Conservation (phyloP, 2,329 filamentous ascomycete genomes). For the Trichoderma polysporum region DNA sequence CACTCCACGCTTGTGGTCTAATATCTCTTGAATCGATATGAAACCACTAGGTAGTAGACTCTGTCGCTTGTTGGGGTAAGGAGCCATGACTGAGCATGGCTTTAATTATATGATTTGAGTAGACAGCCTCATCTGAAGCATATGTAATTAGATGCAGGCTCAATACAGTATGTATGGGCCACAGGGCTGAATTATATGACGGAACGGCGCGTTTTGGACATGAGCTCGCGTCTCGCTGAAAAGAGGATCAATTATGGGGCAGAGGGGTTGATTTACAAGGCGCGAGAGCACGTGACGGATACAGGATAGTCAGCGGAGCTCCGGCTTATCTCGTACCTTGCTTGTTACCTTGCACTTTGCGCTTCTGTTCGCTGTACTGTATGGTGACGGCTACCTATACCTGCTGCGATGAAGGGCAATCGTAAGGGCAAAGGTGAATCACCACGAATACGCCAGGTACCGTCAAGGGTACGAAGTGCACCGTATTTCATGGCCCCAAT, state of each 20-base stretch:
- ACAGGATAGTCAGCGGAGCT: background rate
- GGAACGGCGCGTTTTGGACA: constrained; percentile 10
- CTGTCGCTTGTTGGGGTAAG: background rate
- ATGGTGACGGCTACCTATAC: background rate
- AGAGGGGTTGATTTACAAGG: background rate
- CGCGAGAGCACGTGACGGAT: constrained; percentile 9
- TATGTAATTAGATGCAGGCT: background rate
- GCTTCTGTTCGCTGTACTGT: background rate
- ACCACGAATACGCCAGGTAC: background rate
- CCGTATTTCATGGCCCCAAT: background rate
- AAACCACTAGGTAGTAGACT: constrained; percentile 28
- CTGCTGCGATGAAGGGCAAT: background rate
- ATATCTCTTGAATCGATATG: constrained; percentile 40
- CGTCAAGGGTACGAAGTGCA: background rate
- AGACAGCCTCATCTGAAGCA: background rate
- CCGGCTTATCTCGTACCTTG: background rate
- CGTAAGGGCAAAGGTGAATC: background rate
- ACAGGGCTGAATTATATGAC: background rate
- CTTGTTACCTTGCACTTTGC: too few relatives aligned
- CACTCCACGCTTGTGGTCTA: constrained; percentile 39
- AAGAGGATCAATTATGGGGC: background rate
- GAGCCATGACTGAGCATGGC: constrained; percentile 18
- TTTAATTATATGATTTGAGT: background rate
- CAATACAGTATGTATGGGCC: background rate
- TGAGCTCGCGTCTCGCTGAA: background rate